A percentile compares a stretch with the other conserved stretches of the same genome.
Conservation (phyloP, 2,329 filamentous ascomycete genomes). For the Colletotrichum aenigma region DNA sequence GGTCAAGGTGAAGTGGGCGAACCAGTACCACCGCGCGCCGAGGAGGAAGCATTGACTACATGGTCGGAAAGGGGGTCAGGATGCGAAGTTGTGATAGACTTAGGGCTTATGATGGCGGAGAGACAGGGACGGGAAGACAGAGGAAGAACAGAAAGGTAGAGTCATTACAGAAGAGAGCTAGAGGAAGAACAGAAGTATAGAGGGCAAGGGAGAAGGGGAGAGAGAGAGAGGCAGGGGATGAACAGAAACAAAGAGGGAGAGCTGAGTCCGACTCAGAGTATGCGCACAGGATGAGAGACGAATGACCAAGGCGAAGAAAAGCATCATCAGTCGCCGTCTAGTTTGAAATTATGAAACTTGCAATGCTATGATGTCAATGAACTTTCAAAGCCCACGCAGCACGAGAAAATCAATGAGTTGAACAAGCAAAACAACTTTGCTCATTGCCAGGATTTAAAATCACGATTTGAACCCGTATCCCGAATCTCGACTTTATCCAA, state of each 20-base stretch:
- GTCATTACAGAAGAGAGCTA: not conserved
- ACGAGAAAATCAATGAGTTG: no score
- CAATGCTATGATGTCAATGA: no score
- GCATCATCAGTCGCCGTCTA: no score
- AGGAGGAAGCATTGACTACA: constrained; percentile 28
- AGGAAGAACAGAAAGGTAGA: not conserved
- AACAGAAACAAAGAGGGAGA: not conserved
- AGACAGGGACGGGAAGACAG: not conserved
- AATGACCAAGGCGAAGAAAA: no score
- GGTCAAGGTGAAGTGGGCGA: constrained; percentile 73
- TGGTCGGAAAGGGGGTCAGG: not conserved
- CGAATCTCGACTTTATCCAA: not conserved
- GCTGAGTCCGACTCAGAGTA: not conserved
- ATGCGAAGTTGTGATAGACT: not conserved
- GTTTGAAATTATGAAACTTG: no score
- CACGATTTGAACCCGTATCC: not conserved
- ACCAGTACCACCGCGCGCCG: constrained; percentile 59
- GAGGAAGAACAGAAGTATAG: not conserved
- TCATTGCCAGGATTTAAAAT: not conserved
- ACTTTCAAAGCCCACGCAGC: no score
- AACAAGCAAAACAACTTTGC: not conserved
- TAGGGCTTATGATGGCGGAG: not conserved
- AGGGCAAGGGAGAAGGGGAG: no score
- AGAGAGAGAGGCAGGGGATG: not conserved
- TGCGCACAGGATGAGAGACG: no score